phyloP scores from a whole-genome alignment of 2,329 filamentous ascomycete species.

The Davidsoniella eucalypti region DNA sequence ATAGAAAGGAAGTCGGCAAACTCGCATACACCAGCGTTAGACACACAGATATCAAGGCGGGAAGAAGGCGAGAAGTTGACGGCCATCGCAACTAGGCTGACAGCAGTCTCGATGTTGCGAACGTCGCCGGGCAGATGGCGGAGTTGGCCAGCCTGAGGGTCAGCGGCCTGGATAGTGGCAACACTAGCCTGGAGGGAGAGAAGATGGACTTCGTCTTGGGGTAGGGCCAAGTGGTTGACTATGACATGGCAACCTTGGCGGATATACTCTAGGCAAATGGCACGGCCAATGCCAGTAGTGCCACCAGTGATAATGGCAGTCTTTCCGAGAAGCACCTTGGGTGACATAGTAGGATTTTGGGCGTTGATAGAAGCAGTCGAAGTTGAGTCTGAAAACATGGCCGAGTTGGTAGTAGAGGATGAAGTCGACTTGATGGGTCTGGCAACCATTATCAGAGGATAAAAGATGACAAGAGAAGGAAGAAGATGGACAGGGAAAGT shows the following conservation, averaged over 20 bases:
- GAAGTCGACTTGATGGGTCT: too few relatives aligned
- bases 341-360: slow-evolving; percentile 20
- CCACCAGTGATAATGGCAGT: slow-evolving; percentile 77
- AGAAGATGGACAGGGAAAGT: too few relatives aligned
- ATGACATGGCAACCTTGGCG: slow-evolving; percentile 62
- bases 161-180: slow-evolving; percentile 25
- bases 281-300: slow-evolving; percentile 71
- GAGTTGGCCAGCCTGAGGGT: slow-evolving; percentile 22
- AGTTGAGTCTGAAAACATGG: too few relatives aligned
- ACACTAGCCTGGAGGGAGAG: slow-evolving; percentile 36
- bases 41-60: slow-evolving; percentile 62
- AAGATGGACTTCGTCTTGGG: slow-evolving; percentile 33
- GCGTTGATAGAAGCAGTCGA: neutral
- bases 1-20: slow-evolving; percentile 77
- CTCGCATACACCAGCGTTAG: slow-evolving; percentile 75
- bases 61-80: slow-evolving; percentile 40
- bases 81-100: slow-evolving; percentile 47
- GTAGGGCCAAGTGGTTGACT: slow-evolving; percentile 59
- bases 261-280: slow-evolving; percentile 66
- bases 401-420: too few relatives aligned
- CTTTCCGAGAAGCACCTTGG: slow-evolving; percentile 51
- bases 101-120: slow-evolving; percentile 53
- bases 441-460: too few relatives aligned
- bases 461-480: too few relatives aligned
- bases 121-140: slow-evolving; percentile 64